phyloP scores from a whole-genome alignment of 306 rosid species.

The Mimosa pudica region DNA sequence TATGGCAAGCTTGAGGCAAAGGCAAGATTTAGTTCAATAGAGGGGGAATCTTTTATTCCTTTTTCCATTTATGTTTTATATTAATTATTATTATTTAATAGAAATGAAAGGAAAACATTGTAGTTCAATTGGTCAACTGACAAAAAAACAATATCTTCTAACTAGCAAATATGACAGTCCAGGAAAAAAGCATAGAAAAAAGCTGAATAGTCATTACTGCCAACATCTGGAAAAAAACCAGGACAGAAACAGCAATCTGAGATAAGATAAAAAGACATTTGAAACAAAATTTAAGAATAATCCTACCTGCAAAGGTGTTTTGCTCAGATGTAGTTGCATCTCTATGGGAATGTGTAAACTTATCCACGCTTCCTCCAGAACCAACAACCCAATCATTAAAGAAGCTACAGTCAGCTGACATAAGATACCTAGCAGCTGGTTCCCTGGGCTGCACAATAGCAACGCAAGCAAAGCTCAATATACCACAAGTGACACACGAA shows the following conservation, averaged over 20 bases:
- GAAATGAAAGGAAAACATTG: too few species aligned
- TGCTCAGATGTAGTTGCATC: slow-evolving; percentile 47
- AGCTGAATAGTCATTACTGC: slow-evolving; percentile 25
- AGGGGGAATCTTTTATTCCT: too few species aligned
- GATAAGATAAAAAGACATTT: slow-evolving; percentile 31
- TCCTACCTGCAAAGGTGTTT: slow-evolving; percentile 57
- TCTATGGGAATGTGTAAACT: slow-evolving; percentile 38
- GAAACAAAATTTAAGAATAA: slow-evolving; percentile 22
- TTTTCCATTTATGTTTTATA: too few species aligned
- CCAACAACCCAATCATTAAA: slow-evolving; percentile 82
- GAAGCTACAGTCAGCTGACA: slow-evolving; percentile 92
- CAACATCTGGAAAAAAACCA: slow-evolving; percentile 23
- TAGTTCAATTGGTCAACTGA: not conserved
- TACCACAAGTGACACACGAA: slow-evolving; percentile 96
- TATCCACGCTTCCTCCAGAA: slow-evolving; percentile 59
- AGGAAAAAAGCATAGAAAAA: slow-evolving; percentile 16
- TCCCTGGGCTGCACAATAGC: slow-evolving; percentile 92
- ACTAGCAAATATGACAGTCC: slow-evolving; percentile 24
- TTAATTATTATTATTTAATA: too few species aligned
- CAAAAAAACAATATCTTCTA: slow-evolving; percentile 21
- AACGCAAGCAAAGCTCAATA: slow-evolving; percentile 89
- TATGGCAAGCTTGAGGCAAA: too few species aligned
- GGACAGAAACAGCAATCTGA: slow-evolving; percentile 24
- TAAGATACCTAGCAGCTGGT: slow-evolving; percentile 81
- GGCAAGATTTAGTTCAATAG: too few species aligned